Evolutionary conservation across 257 asterid genomes (phyloP).

Genomic region (Solanum sparsipilum): DNA sequence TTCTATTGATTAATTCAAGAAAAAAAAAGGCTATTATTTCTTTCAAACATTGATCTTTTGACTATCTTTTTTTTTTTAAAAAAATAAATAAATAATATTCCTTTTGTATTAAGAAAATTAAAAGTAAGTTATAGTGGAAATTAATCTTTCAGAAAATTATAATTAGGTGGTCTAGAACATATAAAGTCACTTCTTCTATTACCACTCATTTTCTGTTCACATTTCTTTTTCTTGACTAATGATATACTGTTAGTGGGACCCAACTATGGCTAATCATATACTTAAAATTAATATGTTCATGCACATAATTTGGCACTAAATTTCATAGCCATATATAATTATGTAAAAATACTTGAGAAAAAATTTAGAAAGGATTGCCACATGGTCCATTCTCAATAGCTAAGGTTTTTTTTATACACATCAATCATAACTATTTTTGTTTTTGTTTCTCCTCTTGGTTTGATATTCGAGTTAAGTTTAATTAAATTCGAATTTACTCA

Average conservation of each 20-base stretch:
- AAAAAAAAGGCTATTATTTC: background rate
- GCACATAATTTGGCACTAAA: constrained; percentile 38
- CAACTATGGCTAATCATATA: constrained; percentile 20
- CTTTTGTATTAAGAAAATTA: constrained; percentile 23
- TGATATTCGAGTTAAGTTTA: background rate
- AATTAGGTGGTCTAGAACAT: background rate
- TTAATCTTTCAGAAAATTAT: background rate
- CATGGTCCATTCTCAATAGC: constrained; percentile 10
- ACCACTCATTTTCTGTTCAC: constrained; percentile 9
- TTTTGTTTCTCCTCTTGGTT: background rate
- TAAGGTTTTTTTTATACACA: constrained; percentile 4
- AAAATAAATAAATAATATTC: background rate
- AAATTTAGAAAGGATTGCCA: background rate
- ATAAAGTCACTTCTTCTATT: background rate
- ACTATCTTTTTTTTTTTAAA: background rate
- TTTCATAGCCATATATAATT: constrained; percentile 4
- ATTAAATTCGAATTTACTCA: background rate
- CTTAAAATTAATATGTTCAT: background rate
- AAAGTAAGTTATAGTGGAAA: constrained; percentile 9
- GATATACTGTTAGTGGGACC: constrained; percentile 21
- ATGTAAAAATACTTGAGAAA: background rate
- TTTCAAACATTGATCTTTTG: constrained; percentile 12
- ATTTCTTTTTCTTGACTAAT: constrained; percentile 15
- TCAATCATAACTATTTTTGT: background rate
- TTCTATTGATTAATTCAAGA: constrained; percentile 11